These are phyloP conservation scores for Balakata baccata DNA, from an alignment of 345 rosid genomes.

Conservation along the genomic window DNA sequence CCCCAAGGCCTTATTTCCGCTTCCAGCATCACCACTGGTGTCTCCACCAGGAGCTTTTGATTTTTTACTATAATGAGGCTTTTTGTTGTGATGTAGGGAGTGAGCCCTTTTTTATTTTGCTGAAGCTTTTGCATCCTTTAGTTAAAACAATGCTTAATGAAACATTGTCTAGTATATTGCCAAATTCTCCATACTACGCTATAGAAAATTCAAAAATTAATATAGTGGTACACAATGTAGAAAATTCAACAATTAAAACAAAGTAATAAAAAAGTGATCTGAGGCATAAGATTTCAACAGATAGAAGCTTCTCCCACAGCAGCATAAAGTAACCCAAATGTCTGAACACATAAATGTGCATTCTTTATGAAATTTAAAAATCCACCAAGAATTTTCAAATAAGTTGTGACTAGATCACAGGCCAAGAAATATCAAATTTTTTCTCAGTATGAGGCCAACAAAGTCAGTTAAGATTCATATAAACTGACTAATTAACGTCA, in stretches of 20 bases:
- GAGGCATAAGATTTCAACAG: not conserved
- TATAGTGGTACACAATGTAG: not conserved
- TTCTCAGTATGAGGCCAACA: no score
- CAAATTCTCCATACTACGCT: conserved; percentile 2
- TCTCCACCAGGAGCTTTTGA: conserved; percentile 26
- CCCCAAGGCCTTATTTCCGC: conserved; percentile 26
- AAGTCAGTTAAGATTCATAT: no score
- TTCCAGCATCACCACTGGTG: conserved; percentile 22
- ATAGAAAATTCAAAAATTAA: not conserved
- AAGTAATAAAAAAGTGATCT: no score
- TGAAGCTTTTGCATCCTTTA: conserved; percentile 70
- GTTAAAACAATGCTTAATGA: not conserved
- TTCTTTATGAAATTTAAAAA: not conserved
- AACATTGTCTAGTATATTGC: not conserved
- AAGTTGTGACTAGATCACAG: no score
- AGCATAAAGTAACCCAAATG: not conserved
- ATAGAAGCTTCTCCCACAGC: not conserved
- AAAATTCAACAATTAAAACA: not conserved
- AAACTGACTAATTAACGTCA: no score
- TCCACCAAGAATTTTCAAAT: no score
- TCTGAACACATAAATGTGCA: not conserved
- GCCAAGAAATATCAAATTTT: no score
- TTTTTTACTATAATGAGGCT: conserved; percentile 45
- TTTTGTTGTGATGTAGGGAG: conserved; percentile 60
- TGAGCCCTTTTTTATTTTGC: conserved; percentile 92